A percentile compares a stretch with the other conserved stretches of the same genome.
phyloP scores from a whole-genome alignment of 495 filamentous ascomycete genomes.

The Lentithecium fluviatile region DNA sequence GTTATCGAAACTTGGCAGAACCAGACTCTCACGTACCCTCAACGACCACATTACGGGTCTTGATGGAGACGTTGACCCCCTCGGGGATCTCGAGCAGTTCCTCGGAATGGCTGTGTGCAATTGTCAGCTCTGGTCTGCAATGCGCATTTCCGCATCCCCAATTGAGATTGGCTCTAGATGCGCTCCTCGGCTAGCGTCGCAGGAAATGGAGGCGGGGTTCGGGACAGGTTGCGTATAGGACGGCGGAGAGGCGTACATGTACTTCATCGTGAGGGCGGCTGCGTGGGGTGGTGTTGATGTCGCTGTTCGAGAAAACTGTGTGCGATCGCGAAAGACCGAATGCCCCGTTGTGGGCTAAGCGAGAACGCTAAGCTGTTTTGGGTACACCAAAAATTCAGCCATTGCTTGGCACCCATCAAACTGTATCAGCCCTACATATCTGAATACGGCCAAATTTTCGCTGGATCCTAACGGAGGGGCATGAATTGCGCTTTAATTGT shows the following conservation, averaged over 20 bases:
- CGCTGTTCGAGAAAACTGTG: slow-evolving; percentile 6
- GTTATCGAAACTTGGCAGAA: slow-evolving; percentile 8
- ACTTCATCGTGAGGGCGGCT: slow-evolving; percentile 35
- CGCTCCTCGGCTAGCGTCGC: not conserved
- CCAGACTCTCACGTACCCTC: slow-evolving; percentile 80
- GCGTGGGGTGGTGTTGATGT: slow-evolving; percentile 23
- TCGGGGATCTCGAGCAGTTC: slow-evolving; percentile 93
- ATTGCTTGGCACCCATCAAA: too few species aligned
- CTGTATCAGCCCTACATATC: too few species aligned
- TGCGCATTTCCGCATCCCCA: not conserved
- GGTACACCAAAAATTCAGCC: not conserved
- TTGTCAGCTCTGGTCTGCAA: slow-evolving; percentile 14
- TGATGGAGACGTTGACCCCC: slow-evolving; percentile 89
- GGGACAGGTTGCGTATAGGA: not conserved
- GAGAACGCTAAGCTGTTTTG: slow-evolving; percentile 4
- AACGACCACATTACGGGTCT: slow-evolving; percentile 90
- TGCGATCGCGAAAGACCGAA: slow-evolving; percentile 9
- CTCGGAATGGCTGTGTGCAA: slow-evolving; percentile 79
- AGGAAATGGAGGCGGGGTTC: not conserved
- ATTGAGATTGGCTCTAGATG: not conserved
- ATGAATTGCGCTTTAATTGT: too few species aligned
- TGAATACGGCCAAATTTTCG: too few species aligned
- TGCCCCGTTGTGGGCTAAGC: slow-evolving; percentile 3
- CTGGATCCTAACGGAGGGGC: too few species aligned
- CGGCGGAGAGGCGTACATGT: slow-evolving; percentile 24